phyloP scores from a whole-genome alignment of 345 rosid genomes.

The Crucihimalaya himalaica region DNA sequence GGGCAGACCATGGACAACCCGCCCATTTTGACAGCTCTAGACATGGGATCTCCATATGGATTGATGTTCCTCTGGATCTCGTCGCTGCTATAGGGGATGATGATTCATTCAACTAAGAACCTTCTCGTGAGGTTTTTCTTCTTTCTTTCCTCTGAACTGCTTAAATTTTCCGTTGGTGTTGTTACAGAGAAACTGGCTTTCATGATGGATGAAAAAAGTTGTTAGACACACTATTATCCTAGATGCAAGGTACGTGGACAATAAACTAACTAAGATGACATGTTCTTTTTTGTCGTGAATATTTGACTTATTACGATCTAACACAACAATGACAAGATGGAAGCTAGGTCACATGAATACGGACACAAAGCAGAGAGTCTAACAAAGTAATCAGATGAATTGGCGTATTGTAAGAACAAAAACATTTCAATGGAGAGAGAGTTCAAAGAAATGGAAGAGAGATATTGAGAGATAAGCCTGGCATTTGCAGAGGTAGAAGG shows the following conservation, averaged over 20 bases:
- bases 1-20: no score
- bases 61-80: conserved; percentile 83
- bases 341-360: conserved; percentile 39
- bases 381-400: conserved; percentile 49
- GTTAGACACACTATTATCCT: conserved; percentile 41
- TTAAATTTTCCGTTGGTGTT: not conserved
- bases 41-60: conserved; percentile 89
- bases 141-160: conserved; percentile 2
- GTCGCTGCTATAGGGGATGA: conserved; percentile 45
- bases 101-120: conserved; percentile 24
- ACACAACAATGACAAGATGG: conserved; percentile 37
- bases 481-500: conserved; percentile 95
- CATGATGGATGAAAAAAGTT: conserved; percentile 40
- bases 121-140: conserved; percentile 23
- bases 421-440: conserved; percentile 77
- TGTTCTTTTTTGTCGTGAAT: not conserved
- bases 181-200: conserved; percentile 18
- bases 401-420: conserved; percentile 56
- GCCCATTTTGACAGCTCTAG: no score
- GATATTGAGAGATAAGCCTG: conserved; percentile 88
- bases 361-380: conserved; percentile 41
- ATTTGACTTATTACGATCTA: conserved; percentile 13
- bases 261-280: conserved; percentile 12
- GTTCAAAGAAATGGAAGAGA: conserved; percentile 90
- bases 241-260: conserved; percentile 41